These are phyloP conservation scores for Cytospora leucostoma DNA, from an alignment of 2,329 filamentous ascomycete genomes.

Conservation along the genomic window DNA sequence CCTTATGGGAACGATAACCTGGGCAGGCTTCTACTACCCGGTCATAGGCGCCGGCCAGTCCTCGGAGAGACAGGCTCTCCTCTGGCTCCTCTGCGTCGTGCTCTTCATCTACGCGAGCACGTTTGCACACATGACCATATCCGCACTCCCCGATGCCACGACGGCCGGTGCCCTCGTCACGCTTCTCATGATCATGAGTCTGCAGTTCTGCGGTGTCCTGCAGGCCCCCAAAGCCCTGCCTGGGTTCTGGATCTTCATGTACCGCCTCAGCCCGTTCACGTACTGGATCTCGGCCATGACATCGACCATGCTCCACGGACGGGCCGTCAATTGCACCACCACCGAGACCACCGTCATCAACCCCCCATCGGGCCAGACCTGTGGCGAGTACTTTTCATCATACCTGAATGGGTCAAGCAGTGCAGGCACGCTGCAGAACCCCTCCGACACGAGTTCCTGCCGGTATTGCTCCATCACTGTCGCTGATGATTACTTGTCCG, in stretches of 20 bases:
- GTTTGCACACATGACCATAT: slow-evolving; percentile 74
- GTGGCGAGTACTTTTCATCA: slow-evolving; percentile 60
- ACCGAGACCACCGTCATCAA: slow-evolving; percentile 66
- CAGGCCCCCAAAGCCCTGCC: slow-evolving; percentile 60
- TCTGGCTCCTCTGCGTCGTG: slow-evolving; percentile 64
- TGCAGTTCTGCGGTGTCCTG: slow-evolving; percentile 66
- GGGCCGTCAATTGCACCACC: slow-evolving; percentile 52
- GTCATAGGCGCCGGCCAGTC: slow-evolving; percentile 49
- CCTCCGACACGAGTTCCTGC: slow-evolving; percentile 56
- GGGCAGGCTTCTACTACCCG: slow-evolving; percentile 68
- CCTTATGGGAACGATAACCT: slow-evolving; percentile 64
- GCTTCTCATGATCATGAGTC: slow-evolving; percentile 58
- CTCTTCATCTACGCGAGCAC: slow-evolving; percentile 72
- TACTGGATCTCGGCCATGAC: slow-evolving; percentile 71
- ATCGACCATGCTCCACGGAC: slow-evolving; percentile 61
- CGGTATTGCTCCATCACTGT: slow-evolving; percentile 65
- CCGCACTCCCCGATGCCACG: slow-evolving; percentile 67
- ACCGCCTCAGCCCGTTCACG: slow-evolving; percentile 66
- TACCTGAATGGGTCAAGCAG: slow-evolving; percentile 48
- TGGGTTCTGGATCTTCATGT: slow-evolving; percentile 79
- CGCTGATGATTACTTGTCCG: slow-evolving; percentile 62
- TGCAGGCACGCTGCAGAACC: slow-evolving; percentile 64
- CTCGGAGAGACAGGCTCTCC: slow-evolving; percentile 61
- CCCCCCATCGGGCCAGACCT: slow-evolving; percentile 63
- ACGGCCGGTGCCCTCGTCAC: slow-evolving; percentile 66